A percentile compares a stretch with the other conserved stretches of the same genome.
Conservation (phyloP, 805 yeast genomes). For the Dipodascus geniculatus region DNA sequence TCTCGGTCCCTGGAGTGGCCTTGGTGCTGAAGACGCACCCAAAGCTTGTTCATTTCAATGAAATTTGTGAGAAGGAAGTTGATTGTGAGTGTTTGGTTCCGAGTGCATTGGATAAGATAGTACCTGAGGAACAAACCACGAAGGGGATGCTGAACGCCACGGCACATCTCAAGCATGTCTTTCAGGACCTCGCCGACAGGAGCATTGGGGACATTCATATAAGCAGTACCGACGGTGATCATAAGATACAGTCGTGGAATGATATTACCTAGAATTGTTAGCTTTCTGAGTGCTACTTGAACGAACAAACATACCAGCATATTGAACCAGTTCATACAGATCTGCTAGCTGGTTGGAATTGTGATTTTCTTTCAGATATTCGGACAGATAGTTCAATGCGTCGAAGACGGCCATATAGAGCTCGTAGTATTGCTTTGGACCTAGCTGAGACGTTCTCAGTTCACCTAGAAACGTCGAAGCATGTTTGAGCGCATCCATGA, state of each 20-base stretch:
- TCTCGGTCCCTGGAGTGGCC: constrained; percentile 79
- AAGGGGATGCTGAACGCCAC: constrained; percentile 93
- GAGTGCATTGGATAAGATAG: constrained; percentile 74
- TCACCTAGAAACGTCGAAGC: constrained; percentile 75
- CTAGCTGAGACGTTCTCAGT: constrained; percentile 57
- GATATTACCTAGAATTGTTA: constrained; percentile 47
- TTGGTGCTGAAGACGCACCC: constrained; percentile 95
- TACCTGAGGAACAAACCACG: constrained; percentile 85
- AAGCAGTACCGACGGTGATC: constrained; percentile 91
- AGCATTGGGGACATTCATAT: constrained; percentile 64
- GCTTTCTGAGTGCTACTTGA: too few relatives aligned
- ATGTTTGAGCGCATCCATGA: constrained; percentile 82
- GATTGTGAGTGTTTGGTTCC: constrained; percentile 55
- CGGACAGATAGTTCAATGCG: constrained; percentile 57
- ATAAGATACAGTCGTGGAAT: constrained; percentile 85
- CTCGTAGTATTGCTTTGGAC: constrained; percentile 91
- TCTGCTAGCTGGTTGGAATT: constrained; percentile 70
- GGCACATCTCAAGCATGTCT: constrained; percentile 96
- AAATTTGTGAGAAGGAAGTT: constrained; percentile 77
- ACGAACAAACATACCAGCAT: constrained; percentile 33
- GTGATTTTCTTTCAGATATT: constrained; percentile 55
- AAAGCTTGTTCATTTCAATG: constrained; percentile 93
- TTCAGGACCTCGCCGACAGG: constrained; percentile 80
- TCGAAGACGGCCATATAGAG: constrained; percentile 77
- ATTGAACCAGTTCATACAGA: constrained; percentile 87